Percentiles rank a stretch among this genome's conserved stretches.
Conservation (phyloP, 257 asterid species). For the Solanum virginianum region DNA sequence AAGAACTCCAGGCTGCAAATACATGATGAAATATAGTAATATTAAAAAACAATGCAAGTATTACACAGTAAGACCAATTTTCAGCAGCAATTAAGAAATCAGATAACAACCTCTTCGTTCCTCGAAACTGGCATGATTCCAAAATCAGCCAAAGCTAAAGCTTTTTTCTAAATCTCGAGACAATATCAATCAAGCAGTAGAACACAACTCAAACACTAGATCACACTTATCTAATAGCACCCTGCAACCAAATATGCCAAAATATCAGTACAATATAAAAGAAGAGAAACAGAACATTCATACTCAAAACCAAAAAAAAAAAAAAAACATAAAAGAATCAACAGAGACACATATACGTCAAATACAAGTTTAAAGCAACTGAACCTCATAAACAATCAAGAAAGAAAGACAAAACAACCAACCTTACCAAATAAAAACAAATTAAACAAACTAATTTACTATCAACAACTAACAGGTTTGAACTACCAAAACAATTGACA, state of each 20-base stretch:
- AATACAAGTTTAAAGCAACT: neutral
- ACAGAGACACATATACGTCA: neutral
- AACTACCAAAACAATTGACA: neutral
- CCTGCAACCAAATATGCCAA: neutral
- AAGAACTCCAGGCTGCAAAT: conserved; percentile 32
- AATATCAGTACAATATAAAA: neutral
- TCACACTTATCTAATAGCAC: neutral
- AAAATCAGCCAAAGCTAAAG: neutral
- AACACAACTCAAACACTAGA: conserved; percentile 19
- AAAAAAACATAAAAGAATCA: too few species aligned
- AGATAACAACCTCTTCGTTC: neutral
- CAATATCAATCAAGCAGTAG: neutral
- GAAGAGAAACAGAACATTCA: neutral
- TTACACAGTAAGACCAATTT: neutral
- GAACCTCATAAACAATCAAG: neutral
- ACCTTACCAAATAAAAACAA: neutral
- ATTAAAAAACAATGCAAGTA: neutral
- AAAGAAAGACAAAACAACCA: neutral
- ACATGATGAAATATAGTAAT: neutral
- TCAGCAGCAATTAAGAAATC: neutral
- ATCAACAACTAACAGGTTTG: neutral
- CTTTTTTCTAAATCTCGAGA: neutral
- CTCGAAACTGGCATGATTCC: neutral
- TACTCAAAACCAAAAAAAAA: conserved; percentile 5
- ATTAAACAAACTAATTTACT: neutral